Evolutionary conservation across 257 asterid species (phyloP), one percentile per base, ranked within the genome.

Genomic region (Misopates orontium): DNA sequence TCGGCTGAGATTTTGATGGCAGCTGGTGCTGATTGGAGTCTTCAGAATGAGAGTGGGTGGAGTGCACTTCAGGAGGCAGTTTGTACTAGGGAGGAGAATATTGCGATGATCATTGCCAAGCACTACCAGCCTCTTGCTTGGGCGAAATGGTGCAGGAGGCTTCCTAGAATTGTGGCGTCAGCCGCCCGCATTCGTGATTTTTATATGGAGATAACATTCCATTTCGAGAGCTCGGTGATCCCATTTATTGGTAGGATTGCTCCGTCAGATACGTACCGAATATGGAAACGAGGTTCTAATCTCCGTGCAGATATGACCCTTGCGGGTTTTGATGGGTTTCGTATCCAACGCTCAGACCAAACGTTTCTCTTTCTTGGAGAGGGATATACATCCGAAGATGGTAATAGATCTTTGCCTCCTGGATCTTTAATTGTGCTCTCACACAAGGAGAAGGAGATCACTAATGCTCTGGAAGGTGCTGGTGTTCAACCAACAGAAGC

Each of bases 31-130:
- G 96, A 94, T 75, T 94, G 99, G 99, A 94, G 99, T 75, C 95
- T 94, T 42, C 99, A 90, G 81, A 94, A 94, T 63, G 99, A 94
- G 64, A 85, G 85, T 42, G 99, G 99, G 13, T 94, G 99, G 99
- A 94, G 96, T 79, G 96, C 99, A 18, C 96, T 94, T 32, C 99
- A 94, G 78, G 99, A 94, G 87, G 99, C 99, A 14, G 99, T 94
- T 60, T 94, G 99, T 66, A 88, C 96, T 17, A 71, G 91, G 76
- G 99, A 90, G 79, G 98, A 94, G 78, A 85, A 74, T 73, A 90
- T 94, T 71, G 96, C 98, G 49, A 85, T 90, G 99, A 90, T 90
- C 71, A 94, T 94, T 74, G 98, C 99, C 23, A 69, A 96, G 55
- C 93, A 94, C 64, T 94, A 88, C 72, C 99, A 94, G 82, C 96